Evolutionary conservation across 1,284 basidiomycete species (phyloP).

Genomic region (Mycena citricolor): DNA sequence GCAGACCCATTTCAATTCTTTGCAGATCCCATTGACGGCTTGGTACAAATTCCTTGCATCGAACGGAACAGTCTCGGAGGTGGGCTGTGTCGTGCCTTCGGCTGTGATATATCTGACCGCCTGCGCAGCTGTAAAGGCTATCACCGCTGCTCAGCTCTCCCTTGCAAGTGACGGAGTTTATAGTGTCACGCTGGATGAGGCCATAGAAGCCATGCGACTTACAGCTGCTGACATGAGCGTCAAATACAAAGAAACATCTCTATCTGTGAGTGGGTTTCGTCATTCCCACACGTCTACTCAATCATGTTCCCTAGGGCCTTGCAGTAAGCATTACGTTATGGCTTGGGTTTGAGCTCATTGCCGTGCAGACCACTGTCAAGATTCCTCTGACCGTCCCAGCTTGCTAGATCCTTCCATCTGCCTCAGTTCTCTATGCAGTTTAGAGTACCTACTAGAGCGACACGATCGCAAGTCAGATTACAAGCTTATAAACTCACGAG

Average conservation of each 20-base stretch:
- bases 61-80: slow-evolving; percentile 88
- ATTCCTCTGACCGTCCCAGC: slow-evolving; percentile 75
- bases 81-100: slow-evolving; percentile 28
- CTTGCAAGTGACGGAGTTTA: slow-evolving; percentile 89
- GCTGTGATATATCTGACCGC: slow-evolving; percentile 10
- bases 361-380: slow-evolving; percentile 61
- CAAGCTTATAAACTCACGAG: no score
- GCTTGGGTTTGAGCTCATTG: slow-evolving; percentile 18
- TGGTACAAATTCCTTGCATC: slow-evolving; percentile 94
- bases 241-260: slow-evolving; percentile 88
- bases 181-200: slow-evolving; percentile 89
- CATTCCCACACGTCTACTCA: slow-evolving; percentile 9
- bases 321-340: slow-evolving; percentile 46
- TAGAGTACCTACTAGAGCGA: no score
- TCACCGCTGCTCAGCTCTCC: slow-evolving; percentile 91
- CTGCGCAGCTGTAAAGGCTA: slow-evolving; percentile 75
- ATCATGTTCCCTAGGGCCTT: slow-evolving; percentile 48
- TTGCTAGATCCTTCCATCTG: no score
- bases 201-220: slow-evolving; percentile 93
- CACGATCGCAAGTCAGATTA: no score
- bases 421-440: no score
- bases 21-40: slow-evolving; percentile 83
- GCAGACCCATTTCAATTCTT: not conserved
- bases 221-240: slow-evolving; percentile 88
- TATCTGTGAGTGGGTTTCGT: slow-evolving; percentile 59